Base-by-base conservation (phyloP, 1,284 basidiomycete genomes). In the Tilletiopsis washingtonensis region DNA sequence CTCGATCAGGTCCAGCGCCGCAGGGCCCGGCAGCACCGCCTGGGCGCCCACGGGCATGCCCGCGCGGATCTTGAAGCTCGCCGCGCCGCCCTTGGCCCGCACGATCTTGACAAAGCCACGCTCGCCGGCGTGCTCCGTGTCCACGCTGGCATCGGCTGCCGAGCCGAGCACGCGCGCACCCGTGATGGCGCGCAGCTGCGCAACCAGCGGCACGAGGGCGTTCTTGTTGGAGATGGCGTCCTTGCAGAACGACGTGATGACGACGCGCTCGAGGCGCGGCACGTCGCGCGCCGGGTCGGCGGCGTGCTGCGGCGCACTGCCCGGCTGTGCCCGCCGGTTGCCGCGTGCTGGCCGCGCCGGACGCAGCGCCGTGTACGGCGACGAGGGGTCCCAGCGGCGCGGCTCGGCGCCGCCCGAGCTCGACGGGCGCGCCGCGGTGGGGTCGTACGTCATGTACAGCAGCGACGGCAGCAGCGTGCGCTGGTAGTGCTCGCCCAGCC, bases 1-100 rank as follows among this genome's bases (percentile, higher is more conserved):
- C 56, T 84, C 83, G 53, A 98, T 77, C 75, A 98, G 96, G 64
- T 90, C 85, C 78, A 89, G 96, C 85, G 96, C 96, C 57, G 84
- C 82, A 44, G 86, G 84, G 7, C 90, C 91, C 65, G 82, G 83
- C 60, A 98, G 76, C 65, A 88, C 86, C 56, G 96, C 90, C 76
- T 91, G 90, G 58, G 82, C 88, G 50, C 89, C 88, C 25, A 87
- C 77, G 0, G 93, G 89, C 61, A 88, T 77, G 21, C 87, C 86
- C 0, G 82, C 82, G 25, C 93, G 80, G 32, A 93, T 81, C 69
- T 79, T 78, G 86, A 90, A 97, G 0, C 85, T 84, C 12, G 87
- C 85, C 20, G 89, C 84, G 38, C 83, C 82, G 67, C 85, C 87
- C 60, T 83, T 84, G 1, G 86, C 86, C 34, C 77, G 77, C 45